phyloP scores from a whole-genome alignment of 148 eudicot genomes.

The Beta vulgaris region DNA sequence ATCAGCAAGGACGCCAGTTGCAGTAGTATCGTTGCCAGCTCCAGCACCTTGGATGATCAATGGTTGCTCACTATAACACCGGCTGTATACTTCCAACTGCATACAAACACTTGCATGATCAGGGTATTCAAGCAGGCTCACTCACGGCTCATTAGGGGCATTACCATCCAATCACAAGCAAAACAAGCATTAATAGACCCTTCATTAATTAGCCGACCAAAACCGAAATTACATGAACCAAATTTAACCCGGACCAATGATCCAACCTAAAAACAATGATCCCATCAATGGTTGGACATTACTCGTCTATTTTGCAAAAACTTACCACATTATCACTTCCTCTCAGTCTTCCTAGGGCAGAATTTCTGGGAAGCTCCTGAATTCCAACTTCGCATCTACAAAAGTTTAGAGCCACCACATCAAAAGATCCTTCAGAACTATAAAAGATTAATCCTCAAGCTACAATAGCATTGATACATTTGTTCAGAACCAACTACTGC shows the following conservation, averaged over 20 bases:
- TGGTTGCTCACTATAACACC: slow-evolving; percentile 82
- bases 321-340: slow-evolving; percentile 97
- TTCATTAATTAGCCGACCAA: neutral
- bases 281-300: neutral
- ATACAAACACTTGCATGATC: slow-evolving; percentile 4
- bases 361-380: slow-evolving; percentile 72
- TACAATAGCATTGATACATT: neutral
- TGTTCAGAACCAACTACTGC: neutral
- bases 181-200: neutral
- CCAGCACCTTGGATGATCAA: slow-evolving; percentile 97
- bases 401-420: slow-evolving; percentile 13
- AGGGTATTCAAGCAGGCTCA: neutral
- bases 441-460: neutral
- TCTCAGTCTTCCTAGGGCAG: slow-evolving; percentile 72
- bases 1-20: slow-evolving; percentile 97
- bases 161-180: neutral
- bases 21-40: slow-evolving; percentile 98
- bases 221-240: neutral
- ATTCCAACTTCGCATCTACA: slow-evolving; percentile 86
- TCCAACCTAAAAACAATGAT: no score
- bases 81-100: slow-evolving; percentile 89
- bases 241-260: neutral
- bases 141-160: neutral
- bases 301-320: neutral
- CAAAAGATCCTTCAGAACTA: neutral